phyloP scores from a whole-genome alignment of 192 early-diverging fungal species.

The Chytriomyces confervae region DNA sequence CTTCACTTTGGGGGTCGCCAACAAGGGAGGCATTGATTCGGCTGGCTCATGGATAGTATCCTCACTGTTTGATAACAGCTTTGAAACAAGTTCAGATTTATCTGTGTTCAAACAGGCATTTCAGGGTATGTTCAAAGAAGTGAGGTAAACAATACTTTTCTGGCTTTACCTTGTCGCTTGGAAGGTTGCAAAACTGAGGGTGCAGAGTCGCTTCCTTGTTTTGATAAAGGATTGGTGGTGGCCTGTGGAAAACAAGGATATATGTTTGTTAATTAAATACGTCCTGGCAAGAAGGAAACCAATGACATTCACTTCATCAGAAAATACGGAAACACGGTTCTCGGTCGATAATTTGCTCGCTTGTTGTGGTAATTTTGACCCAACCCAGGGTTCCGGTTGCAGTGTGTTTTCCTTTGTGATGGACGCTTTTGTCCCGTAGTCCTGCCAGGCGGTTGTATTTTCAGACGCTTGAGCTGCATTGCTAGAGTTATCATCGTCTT shows the following conservation, averaged over 20 bases:
- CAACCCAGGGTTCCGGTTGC: constrained; percentile 67
- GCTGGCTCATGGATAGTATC: not conserved
- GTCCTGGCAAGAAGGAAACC: too few species aligned
- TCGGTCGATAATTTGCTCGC: not conserved
- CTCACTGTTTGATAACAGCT: not conserved
- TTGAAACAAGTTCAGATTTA: not conserved
- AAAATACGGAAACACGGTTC: too few species aligned
- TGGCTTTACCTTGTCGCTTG: not conserved
- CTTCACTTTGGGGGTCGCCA: not conserved
- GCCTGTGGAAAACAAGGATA: not conserved
- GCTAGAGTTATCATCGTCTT: constrained; percentile 13
- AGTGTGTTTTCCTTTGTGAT: constrained; percentile 74
- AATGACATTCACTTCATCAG: too few species aligned
- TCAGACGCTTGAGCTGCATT: not conserved
- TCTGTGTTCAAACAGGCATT: not conserved
- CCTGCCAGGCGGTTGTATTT: constrained; percentile 53
- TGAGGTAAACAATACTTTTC: not conserved
- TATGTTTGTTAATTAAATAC: constrained; percentile 16
- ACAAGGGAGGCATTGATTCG: not conserved
- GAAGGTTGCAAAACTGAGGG: not conserved
- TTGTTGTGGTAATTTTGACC: constrained; percentile 60
- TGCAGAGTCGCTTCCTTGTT: not conserved
- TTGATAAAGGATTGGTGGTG: not conserved
- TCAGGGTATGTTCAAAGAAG: not conserved
- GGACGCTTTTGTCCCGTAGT: constrained; percentile 63